These are phyloP conservation scores for Myxozyma neotropica DNA, from an alignment of 805 yeast species.

Conservation along the genomic window DNA sequence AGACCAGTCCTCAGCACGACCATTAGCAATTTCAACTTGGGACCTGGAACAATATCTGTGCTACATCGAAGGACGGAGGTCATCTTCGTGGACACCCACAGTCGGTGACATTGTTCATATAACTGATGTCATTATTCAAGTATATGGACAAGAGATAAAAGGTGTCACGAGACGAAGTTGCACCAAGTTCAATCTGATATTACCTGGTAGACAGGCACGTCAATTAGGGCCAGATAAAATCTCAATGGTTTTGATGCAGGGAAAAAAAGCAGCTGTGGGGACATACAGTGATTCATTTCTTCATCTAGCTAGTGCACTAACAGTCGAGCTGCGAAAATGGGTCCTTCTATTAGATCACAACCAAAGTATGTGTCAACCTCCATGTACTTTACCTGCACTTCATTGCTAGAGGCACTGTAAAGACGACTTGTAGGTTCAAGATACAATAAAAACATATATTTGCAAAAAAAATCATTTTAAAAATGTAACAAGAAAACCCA, in stretches of 20 bases:
- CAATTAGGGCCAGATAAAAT: neutral
- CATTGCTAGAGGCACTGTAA: neutral
- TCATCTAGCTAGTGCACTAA: neutral
- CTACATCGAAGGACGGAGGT: neutral
- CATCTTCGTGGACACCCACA: neutral
- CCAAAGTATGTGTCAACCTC: slow-evolving; percentile 9
- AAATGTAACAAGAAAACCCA: no score
- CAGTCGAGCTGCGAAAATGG: slow-evolving; percentile 15
- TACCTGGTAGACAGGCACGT: neutral
- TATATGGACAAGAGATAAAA: neutral
- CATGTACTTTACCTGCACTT: neutral
- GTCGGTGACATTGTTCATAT: slow-evolving; percentile 16
- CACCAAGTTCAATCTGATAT: slow-evolving; percentile 2
- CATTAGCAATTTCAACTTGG: slow-evolving; percentile 14
- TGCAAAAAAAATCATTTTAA: no score
- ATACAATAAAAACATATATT: no score
- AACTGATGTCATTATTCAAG: slow-evolving; percentile 2
- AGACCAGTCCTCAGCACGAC: neutral
- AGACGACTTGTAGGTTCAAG: no score
- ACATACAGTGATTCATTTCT: neutral
- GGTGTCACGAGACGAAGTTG: slow-evolving; percentile 7
- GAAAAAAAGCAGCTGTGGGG: neutral
- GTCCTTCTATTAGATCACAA: slow-evolving; percentile 8
- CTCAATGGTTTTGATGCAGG: neutral
- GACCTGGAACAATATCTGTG: neutral